Base-by-base conservation (phyloP, 495 filamentous ascomycete species). In the Lindgomyces ingoldianus region DNA sequence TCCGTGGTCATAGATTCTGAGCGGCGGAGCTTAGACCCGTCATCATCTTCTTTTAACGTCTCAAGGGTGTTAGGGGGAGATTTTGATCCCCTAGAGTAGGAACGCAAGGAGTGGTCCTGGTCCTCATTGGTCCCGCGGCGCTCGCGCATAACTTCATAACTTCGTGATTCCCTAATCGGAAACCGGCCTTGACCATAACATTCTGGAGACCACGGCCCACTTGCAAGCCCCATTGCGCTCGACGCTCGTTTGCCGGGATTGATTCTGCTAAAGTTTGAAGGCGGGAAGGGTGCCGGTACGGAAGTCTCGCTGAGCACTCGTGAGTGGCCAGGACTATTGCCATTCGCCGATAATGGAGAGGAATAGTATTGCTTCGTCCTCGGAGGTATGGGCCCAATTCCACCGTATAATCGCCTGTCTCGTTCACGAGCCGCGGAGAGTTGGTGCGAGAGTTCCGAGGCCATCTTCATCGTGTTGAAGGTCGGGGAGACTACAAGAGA, bases 11-110 rank as follows among this genome's bases (percentile, higher is more conserved):
- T 62, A 4, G 74, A 76, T 14, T 71, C 16, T 29, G 75, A 68
- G 21, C 70, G 65, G 4, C 62, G 84, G 76, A 96, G 91, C 69
- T 92, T 89, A 25, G 83, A 78, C 30, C 86, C n/a, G 12, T 45
- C 54, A n/a, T 73, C 73, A 36, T 74, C 69, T 63, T 76, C 74
- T 1, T 62, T 57, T 21, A 76, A 52, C 0, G 73, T 67, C 45
- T 72, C 74, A 11, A 76, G 67, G 11, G 27, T 57, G n/a, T 67
- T 42, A 25, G 72, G 64, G 25, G 68, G 63, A 14, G 63, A 65
- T 26, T 22, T 59, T 21, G 68, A 70, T 3, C 55, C 68, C 21
- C 57, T 52, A 4, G 64, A 66, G 39, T 56, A 25, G 19, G 64
- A 60, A 58, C 51, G 64, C 56, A 65, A 62, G 50, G 68, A 65